Conservation (phyloP, 768 basidiomycete genomes). For the Mycena crocata region DNA sequence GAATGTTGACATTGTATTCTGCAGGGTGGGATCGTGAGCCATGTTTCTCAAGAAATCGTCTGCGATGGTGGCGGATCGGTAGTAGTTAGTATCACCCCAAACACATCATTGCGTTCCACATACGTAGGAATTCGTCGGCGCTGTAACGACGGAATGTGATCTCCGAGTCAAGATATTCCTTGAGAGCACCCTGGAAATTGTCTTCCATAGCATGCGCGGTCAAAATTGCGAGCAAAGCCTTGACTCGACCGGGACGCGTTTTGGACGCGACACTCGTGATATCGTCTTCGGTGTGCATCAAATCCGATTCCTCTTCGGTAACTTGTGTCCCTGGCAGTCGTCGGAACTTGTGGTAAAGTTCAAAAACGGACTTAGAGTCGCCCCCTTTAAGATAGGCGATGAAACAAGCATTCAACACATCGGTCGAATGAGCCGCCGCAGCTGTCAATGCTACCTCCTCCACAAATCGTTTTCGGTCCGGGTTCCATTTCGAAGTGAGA, state of each 20-base stretch:
- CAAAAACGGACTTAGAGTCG: slow-evolving; percentile 55
- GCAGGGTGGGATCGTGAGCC: slow-evolving; percentile 47
- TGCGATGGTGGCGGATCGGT: too few species aligned
- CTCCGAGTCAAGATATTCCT: slow-evolving; percentile 51
- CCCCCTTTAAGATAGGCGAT: slow-evolving; percentile 53
- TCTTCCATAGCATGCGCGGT: slow-evolving; percentile 70
- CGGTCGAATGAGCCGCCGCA: slow-evolving; percentile 56
- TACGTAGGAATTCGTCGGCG: slow-evolving; percentile 54
- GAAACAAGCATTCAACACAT: slow-evolving; percentile 65
- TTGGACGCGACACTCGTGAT: not conserved
- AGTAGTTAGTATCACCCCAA: too few species aligned
- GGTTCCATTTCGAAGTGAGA: slow-evolving; percentile 36
- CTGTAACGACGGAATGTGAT: slow-evolving; percentile 49
- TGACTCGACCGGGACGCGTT: slow-evolving; percentile 44
- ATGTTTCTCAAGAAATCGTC: slow-evolving; percentile 55
- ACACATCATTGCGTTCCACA: too few species aligned
- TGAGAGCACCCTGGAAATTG: slow-evolving; percentile 69
- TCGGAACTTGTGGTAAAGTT: slow-evolving; percentile 56
- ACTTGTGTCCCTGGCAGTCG: slow-evolving; percentile 37
- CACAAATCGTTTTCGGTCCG: slow-evolving; percentile 43
- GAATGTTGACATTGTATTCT: slow-evolving; percentile 57
- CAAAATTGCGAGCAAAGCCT: slow-evolving; percentile 63
- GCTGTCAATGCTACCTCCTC: slow-evolving; percentile 63
- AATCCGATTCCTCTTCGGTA: slow-evolving; percentile 11
- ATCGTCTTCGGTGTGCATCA: slow-evolving; percentile 29